Evolutionary conservation across 331 rosid species (phyloP), one percentile per base, ranked within the genome.

Genomic region (Spiraea crenata): DNA sequence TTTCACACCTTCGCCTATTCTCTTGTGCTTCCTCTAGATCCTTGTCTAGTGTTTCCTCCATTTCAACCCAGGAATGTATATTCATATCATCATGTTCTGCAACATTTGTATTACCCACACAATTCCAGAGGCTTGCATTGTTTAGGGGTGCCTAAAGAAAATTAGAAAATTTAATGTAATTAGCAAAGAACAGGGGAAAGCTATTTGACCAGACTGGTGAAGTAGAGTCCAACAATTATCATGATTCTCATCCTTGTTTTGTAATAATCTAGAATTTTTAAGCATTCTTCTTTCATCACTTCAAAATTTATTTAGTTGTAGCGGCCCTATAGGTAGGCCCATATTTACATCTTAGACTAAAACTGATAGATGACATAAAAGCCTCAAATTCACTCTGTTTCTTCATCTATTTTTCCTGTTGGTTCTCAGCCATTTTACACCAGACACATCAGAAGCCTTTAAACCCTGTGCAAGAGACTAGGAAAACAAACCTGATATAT

Each of bases 11-110:
- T 71, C 74, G 92, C 78, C 96, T 82, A 73, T 68, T 85, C 69
- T 84, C 95, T 83, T 89, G 99, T 63, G 96, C 99, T 77, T 93
- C 90, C 86, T 91, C 96, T 77, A 93, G 91, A 72, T 85, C 96
- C 87, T 83, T 93, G 81, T 91, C 99, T 45, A 93, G 71, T 44
- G 85, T 83, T 67, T 89, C 97, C 81, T 93, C 97, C 87, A 86
- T 82, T 78, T 80, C 85, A 76, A 79, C 73, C 72, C 80, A 75
- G 8, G 95, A 85, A 74, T 83, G 86, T 38, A 87, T 73, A 76
- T 84, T 88, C 25, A 54, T 54, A 65, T 35, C 73, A 73, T 74
- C 77, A 64, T 50, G 50, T 65, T 73, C 85, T 0, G 83, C 72
- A 67, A 75, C 76, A 80, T 82, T 84, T 71, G 79, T 69, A 79